A percentile compares a stretch with the other conserved stretches of the same genome.
phyloP scores from a whole-genome alignment of 2,329 filamentous ascomycete species.

The Colletotrichum nymphaeae region DNA sequence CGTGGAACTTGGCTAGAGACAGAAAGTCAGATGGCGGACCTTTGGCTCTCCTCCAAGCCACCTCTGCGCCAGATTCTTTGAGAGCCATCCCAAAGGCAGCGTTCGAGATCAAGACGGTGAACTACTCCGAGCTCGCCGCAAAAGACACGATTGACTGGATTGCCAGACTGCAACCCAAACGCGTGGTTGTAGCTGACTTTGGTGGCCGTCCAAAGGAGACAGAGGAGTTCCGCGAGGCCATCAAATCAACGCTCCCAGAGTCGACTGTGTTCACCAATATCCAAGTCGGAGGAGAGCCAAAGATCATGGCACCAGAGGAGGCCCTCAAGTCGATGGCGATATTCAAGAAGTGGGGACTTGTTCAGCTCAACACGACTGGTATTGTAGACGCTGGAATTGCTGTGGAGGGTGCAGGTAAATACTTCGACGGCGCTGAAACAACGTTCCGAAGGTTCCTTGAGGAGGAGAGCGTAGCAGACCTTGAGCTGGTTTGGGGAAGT shows the following conservation, averaged over 20 bases:
- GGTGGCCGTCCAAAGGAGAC: constrained; percentile 28
- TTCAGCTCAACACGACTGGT: constrained; percentile 32
- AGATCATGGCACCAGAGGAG: neutral
- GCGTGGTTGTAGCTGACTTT: constrained; percentile 39
- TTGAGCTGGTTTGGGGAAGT: constrained; percentile 24
- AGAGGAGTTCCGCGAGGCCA: constrained; percentile 11
- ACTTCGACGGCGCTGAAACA: neutral
- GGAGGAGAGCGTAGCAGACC: neutral
- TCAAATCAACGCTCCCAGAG: neutral
- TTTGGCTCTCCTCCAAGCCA: constrained; percentile 43
- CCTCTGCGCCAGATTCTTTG: constrained; percentile 36
- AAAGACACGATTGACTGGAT: constrained; percentile 34
- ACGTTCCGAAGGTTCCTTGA: constrained; percentile 25
- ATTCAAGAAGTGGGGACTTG: neutral
- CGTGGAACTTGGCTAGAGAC: constrained; percentile 40
- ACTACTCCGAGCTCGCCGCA: constrained; percentile 24
- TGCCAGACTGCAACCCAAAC: constrained; percentile 11
- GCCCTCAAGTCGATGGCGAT: neutral
- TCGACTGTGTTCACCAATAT: neutral
- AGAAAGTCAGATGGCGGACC: constrained; percentile 34
- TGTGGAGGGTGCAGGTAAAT: constrained; percentile 11
- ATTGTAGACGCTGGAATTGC: constrained; percentile 26
- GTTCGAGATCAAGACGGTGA: constrained; percentile 26
- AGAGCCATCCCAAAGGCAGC: neutral
- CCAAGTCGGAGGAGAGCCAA: constrained; percentile 14